phyloP scores from a whole-genome alignment of 2,329 filamentous ascomycete genomes.

The Drechslera avenae region DNA sequence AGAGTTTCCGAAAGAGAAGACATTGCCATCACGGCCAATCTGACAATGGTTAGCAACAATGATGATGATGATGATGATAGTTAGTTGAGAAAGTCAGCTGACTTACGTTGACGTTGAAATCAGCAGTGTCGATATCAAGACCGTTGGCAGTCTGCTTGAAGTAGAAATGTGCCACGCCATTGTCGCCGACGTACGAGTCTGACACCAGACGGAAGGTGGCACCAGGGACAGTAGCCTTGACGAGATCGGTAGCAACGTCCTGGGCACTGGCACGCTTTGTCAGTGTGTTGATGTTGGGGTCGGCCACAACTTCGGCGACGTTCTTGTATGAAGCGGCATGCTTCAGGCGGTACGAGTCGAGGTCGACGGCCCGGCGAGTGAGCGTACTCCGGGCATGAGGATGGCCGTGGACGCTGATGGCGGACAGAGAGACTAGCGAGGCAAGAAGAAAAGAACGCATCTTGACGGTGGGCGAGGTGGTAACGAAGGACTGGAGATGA shows the following conservation, averaged over 20 bases:
- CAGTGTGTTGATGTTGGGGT: constrained; percentile 26
- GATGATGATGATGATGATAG: not conserved
- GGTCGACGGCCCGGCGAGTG: constrained; percentile 32
- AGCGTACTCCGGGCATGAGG: constrained; percentile 24
- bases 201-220: constrained; percentile 57
- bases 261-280: constrained; percentile 33
- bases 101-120: constrained; percentile 66
- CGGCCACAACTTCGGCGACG: constrained; percentile 22
- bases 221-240: constrained; percentile 43
- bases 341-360: constrained; percentile 41
- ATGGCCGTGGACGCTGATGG: constrained; percentile 32
- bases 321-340: constrained; percentile 33
- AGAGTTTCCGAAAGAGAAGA: constrained; percentile 64
- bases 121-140: constrained; percentile 65
- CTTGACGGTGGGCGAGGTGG: constrained; percentile 19
- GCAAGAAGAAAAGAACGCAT: constrained; percentile 41
- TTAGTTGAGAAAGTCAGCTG: not conserved
- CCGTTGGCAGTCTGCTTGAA: constrained; percentile 65
- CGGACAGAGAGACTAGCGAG: constrained; percentile 35
- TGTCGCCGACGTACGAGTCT: constrained; percentile 61
- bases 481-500: constrained; percentile 22
- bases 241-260: constrained; percentile 40
- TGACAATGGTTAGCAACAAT: constrained; percentile 24
- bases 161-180: constrained; percentile 63
- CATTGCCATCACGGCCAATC: constrained; percentile 58